Conservation (phyloP, 495 filamentous ascomycete species). For the Xylaria telfairii region DNA sequence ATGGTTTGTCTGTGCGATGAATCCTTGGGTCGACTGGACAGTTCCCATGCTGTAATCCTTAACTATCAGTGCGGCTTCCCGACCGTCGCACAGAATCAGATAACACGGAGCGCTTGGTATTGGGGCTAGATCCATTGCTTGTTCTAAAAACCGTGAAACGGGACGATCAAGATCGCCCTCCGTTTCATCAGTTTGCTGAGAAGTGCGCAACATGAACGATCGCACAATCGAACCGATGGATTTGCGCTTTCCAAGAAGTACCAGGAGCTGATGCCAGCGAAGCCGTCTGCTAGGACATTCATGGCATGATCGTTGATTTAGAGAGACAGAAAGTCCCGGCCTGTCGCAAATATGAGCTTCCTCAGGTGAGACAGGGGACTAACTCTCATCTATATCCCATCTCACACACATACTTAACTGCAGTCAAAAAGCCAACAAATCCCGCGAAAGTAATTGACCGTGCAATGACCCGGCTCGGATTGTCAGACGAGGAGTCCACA, state of each 20-base stretch:
- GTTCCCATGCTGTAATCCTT: slow-evolving; percentile 60
- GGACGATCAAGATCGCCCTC: not conserved
- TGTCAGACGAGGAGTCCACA: slow-evolving; percentile 39
- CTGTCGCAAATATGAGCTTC: slow-evolving; percentile 28
- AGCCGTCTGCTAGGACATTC: slow-evolving; percentile 41
- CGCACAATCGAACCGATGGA: slow-evolving; percentile 47
- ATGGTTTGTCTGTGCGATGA: slow-evolving; percentile 64
- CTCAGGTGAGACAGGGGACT: not conserved
- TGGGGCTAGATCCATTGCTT: not conserved
- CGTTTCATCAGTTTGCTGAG: not conserved
- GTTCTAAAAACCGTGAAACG: not conserved
- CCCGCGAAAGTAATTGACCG: slow-evolving; percentile 67
- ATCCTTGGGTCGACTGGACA: slow-evolving; percentile 48
- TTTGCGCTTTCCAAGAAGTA: slow-evolving; percentile 62
- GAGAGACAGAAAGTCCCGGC: slow-evolving; percentile 59
- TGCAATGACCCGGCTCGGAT: slow-evolving; percentile 55
- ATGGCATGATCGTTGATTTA: slow-evolving; percentile 70
- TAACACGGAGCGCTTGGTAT: slow-evolving; percentile 42
- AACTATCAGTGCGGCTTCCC: slow-evolving; percentile 55
- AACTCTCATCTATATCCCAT: slow-evolving; percentile 24
- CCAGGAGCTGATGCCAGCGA: slow-evolving; percentile 55
- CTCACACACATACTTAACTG: slow-evolving; percentile 50
- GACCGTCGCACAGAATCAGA: slow-evolving; percentile 61
- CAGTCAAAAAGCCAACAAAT: slow-evolving; percentile 68
- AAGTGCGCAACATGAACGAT: slow-evolving; percentile 2